Percentiles rank a stretch among this genome's conserved stretches.
Conservation (phyloP, 768 basidiomycete species). For the Lactarius akahatsu region DNA sequence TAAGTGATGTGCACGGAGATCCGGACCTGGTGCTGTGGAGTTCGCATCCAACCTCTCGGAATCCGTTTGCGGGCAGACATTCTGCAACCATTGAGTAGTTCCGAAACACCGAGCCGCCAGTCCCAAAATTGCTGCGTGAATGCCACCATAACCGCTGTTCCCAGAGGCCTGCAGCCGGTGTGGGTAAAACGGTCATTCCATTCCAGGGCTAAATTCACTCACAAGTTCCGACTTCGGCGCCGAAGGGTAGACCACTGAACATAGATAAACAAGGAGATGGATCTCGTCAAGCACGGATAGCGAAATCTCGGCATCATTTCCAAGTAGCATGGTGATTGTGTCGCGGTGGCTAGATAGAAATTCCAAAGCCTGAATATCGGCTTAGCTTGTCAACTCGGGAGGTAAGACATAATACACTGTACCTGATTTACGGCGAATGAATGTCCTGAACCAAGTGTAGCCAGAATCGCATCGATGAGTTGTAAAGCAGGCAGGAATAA, state of each 20-base stretch:
- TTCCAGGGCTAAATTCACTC: constrained; percentile 34
- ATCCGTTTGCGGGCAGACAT: constrained; percentile 64
- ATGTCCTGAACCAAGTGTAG: constrained; percentile 72
- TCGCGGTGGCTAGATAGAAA: constrained; percentile 83
- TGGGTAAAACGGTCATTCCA: background rate
- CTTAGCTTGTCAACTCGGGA: constrained; percentile 2
- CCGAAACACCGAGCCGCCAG: constrained; percentile 73
- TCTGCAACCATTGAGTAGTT: constrained; percentile 54
- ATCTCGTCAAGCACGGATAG: constrained; percentile 74
- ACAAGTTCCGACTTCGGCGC: constrained; percentile 81
- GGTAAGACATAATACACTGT: constrained; percentile 19
- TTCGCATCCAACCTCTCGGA: constrained; percentile 58
- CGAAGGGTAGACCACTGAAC: constrained; percentile 63
- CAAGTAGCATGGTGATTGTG: constrained; percentile 78
- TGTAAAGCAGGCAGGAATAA: constrained; percentile 85
- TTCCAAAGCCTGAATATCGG: constrained; percentile 57
- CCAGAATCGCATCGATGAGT: constrained; percentile 71
- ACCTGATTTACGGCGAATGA: constrained; percentile 70
- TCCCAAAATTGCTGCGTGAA: constrained; percentile 76
- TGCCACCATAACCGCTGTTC: constrained; percentile 78
- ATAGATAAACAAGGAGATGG: constrained; percentile 72
- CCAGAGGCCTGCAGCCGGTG: constrained; percentile 45
- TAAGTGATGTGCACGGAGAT: constrained; percentile 8
- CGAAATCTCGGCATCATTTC: constrained; percentile 65
- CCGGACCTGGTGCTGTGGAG: constrained; percentile 54